Percentiles rank a stretch among this genome's conserved stretches.
These are phyloP conservation scores for Boletus rubescentipes DNA, from an alignment of 768 basidiomycete species.

Conservation along the genomic window DNA sequence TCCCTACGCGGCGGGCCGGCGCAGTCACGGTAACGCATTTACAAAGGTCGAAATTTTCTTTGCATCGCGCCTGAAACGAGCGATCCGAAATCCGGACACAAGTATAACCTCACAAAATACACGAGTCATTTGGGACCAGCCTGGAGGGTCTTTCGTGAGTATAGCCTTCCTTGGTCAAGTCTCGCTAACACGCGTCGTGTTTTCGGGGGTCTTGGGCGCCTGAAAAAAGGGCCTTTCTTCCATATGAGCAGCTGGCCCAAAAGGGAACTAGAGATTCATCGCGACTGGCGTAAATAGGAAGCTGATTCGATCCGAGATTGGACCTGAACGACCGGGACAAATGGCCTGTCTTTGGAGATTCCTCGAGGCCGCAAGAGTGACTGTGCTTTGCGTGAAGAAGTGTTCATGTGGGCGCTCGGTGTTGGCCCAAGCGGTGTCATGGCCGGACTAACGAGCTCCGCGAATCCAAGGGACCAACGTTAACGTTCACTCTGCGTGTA, in stretches of 20 bases:
- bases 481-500: conserved; percentile 26
- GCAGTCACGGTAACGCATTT: conserved; percentile 7
- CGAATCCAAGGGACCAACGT: conserved; percentile 30
- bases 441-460: conserved; percentile 32
- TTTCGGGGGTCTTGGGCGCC: conserved; percentile 29
- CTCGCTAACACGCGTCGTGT: conserved; percentile 27
- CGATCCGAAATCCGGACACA: conserved; percentile 12
- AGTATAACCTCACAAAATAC: conserved; percentile 23
- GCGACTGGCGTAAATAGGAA: conserved; percentile 43
- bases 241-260: conserved; percentile 42
- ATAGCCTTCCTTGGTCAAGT: conserved; percentile 31
- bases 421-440: conserved; percentile 32
- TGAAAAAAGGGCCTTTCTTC: conserved; percentile 22
- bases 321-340: conserved; percentile 22
- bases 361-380: conserved; percentile 44
- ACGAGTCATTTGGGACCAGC: conserved; percentile 17
- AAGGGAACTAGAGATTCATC: conserved; percentile 45
- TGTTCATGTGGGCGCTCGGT: conserved; percentile 34
- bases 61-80: conserved; percentile 1
- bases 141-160: conserved; percentile 22
- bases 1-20: conserved; percentile 12
- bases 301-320: conserved; percentile 33
- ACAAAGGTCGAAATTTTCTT: conserved; percentile 20
- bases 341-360: conserved; percentile 42
- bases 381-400: conserved; percentile 22